phyloP scores from a whole-genome alignment of 352 stramenopile species.

The Pelagophyceae sp. region DNA sequence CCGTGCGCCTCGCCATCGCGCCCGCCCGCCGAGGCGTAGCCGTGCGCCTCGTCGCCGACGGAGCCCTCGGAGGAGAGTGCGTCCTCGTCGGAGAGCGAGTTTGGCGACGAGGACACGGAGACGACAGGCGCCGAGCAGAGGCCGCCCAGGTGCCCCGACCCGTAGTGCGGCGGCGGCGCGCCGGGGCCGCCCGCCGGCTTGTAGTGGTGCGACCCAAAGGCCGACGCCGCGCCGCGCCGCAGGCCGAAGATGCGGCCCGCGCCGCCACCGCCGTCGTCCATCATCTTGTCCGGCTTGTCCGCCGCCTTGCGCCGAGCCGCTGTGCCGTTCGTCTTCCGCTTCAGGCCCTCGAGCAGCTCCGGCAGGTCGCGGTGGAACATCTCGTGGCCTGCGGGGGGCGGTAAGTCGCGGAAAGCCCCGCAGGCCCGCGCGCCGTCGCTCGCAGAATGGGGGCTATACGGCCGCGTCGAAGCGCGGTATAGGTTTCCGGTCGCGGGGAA shows the following conservation, averaged over 20 bases:
- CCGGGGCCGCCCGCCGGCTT: no score
- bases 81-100: background rate
- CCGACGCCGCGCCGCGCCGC: no score
- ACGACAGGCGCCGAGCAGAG: background rate
- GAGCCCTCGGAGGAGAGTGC: background rate
- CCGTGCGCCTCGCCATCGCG: background rate
- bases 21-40: no score
- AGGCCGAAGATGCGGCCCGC: no score
- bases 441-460: no score
- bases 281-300: background rate
- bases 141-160: background rate
- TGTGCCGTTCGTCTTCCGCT: slow-evolving; percentile 28
- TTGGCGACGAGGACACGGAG: background rate
- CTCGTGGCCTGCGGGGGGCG: slow-evolving; percentile 21
- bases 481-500: no score
- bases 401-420: no score
- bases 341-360: slow-evolving; percentile 31
- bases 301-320: background rate
- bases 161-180: no score
- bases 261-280: no score
- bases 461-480: no score
- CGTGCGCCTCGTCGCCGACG: background rate
- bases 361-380: slow-evolving; percentile 32
- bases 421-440: no score
- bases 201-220: no score